phyloP scores from a whole-genome alignment of 148 eudicot genomes.

The Vaccinium macrocarpon region DNA sequence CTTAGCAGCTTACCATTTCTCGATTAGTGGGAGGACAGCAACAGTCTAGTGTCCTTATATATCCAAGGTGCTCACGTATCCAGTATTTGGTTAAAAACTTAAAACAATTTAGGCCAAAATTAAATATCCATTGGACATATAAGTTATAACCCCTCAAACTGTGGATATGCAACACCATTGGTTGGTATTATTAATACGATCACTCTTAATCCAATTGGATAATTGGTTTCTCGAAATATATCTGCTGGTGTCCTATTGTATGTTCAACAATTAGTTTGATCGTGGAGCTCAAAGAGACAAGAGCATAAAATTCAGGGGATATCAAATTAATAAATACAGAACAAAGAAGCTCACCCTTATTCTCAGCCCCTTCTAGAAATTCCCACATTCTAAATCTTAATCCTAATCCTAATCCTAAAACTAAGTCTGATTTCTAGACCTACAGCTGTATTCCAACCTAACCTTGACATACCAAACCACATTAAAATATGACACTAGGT shows the following conservation, averaged over 20 bases:
- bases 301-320: not conserved
- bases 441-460: not conserved
- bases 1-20: not conserved
- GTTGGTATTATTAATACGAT: no score
- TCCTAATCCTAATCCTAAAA: not conserved
- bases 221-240: not conserved
- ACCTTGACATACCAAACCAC: not conserved
- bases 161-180: no score
- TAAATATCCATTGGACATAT: no score
- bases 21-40: not conserved
- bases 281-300: not conserved
- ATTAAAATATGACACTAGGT: not conserved
- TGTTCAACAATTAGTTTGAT: not conserved
- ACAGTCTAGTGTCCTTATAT: not conserved
- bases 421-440: not conserved
- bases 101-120: no score
- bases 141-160: no score
- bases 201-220: no score
- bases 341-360: not conserved
- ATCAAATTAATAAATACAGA: not conserved
- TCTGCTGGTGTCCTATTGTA: not conserved
- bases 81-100: no score
- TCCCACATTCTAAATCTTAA: not conserved
- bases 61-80: no score
- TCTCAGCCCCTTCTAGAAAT: not conserved